Percentiles rank a stretch among this genome's conserved stretches.
These are phyloP conservation scores for Syncephalis fuscata DNA, from an alignment of 371 early-diverging fungal species.

Conservation along the genomic window DNA sequence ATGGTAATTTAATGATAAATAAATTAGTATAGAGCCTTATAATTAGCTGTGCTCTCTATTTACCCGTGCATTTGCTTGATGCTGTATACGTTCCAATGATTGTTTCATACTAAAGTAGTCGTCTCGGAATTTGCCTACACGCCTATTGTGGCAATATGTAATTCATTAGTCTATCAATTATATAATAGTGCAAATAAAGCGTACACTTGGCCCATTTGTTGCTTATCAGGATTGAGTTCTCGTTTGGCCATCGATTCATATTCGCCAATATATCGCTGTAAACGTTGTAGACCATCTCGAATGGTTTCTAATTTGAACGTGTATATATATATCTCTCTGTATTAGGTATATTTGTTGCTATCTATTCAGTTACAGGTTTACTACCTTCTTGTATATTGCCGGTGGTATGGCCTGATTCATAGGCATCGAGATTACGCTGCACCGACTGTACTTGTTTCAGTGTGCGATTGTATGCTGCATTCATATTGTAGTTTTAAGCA, in stretches of 20 bases:
- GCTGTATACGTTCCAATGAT: conserved; percentile 34
- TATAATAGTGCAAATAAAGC: no score
- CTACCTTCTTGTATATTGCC: neutral
- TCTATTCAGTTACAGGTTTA: neutral
- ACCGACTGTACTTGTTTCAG: neutral
- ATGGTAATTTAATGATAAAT: neutral
- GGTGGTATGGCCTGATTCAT: neutral
- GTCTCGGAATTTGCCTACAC: conserved; percentile 41
- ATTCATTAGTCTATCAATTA: neutral
- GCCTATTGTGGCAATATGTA: conserved; percentile 17
- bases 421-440: neutral
- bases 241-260: conserved; percentile 51
- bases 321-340: neutral
- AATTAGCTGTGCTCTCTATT: neutral
- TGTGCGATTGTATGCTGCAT: neutral
- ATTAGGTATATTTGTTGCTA: neutral
- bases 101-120: conserved; percentile 32
- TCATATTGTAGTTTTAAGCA: no score
- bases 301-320: conserved; percentile 40
- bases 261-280: conserved; percentile 53
- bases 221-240: conserved; percentile 53
- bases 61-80: conserved; percentile 24
- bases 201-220: conserved; percentile 57
- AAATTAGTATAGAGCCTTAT: neutral
- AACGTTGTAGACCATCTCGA: conserved; percentile 36